phyloP scores from a whole-genome alignment of 176 grass and related monocot species.

The Pharus latifolius region DNA sequence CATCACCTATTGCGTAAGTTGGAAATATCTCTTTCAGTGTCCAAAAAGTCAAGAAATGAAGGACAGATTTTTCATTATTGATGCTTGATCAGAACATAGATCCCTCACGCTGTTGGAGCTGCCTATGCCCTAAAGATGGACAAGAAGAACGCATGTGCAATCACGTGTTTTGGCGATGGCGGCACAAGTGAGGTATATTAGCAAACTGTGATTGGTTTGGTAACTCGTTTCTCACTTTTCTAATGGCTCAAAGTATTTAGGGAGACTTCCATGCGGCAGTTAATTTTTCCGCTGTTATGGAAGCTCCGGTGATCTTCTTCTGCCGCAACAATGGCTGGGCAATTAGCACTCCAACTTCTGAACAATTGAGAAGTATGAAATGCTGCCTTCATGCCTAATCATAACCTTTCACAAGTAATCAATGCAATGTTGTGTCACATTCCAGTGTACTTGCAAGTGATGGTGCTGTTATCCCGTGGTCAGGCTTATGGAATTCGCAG shows the following conservation, averaged over 20 bases:
- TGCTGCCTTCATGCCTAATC: background rate
- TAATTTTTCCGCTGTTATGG: constrained; percentile 84
- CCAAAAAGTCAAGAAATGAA: background rate
- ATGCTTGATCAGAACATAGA: constrained; percentile 52
- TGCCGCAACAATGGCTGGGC: constrained; percentile 99
- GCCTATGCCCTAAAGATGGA: constrained; percentile 98
- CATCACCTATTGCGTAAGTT: constrained; percentile 79
- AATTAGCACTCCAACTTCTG: constrained; percentile 79
- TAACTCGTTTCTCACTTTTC: background rate
- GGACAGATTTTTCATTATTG: constrained; percentile 1
- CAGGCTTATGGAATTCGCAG: constrained; percentile 87
- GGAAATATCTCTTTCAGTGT: background rate
- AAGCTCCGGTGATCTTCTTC: constrained; percentile 88
- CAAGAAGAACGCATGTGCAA: constrained; percentile 61
- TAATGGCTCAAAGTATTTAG: constrained; percentile 33
- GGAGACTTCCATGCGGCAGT: constrained; percentile 93
- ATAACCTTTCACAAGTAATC: background rate
- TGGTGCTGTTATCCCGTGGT: constrained; percentile 64
- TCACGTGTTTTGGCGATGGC: constrained; percentile 90
- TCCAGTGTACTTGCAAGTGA: constrained; percentile 54
- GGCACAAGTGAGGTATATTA: constrained; percentile 79
- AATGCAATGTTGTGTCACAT: background rate
- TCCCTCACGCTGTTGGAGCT: constrained; percentile 93
- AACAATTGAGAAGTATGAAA: constrained; percentile 88
- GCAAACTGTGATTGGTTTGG: background rate